Evolutionary conservation across 2,329 filamentous ascomycete species (phyloP), one percentile per base, ranked within the genome.

Genomic region (Colletotrichum tofieldiae): DNA sequence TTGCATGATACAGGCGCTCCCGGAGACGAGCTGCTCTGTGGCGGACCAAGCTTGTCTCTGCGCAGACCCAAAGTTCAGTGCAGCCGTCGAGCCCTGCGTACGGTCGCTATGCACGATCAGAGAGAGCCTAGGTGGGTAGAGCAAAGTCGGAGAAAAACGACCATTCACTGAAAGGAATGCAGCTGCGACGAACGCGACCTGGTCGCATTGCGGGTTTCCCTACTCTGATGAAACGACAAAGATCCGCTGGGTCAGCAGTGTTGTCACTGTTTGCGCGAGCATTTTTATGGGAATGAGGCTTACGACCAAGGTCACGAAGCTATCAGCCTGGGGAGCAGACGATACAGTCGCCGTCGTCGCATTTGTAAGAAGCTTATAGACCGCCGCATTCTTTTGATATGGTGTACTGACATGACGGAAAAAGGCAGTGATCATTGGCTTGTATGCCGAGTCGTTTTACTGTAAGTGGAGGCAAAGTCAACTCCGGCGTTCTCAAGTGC

Each of bases 1-100:
- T 14, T 72, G 69, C 45, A 68, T 54, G 58, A 37, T 69, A 1
- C 12, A 64, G 20, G 23, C 65, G 14, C 52, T 69, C 2, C 59
- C 69, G 1, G 5, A 45, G 12, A 32, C 73, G 18, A 63, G 65
- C 4, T 83, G 81, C 56, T 45, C 75, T 0, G 29, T 69, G 4
- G 69, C 75, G 0, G 73, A 83, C 49, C 56, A 70, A 39, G 74
- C 76, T 0, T 84, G 82, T 43, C 75, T 80, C n/a, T 84, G 82
- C 67, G 75, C 74, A 8, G 77, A 82, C 37, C 23, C 71, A 4
- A 54, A 62, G 0, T 67, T 83, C 2, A 75, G 76, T n/a, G 26
- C 73, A 6, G 58, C 75, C 3, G 74, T 80, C 23, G 73, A 77
- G 2, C 60, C 45, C 2, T 83, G 82, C 59, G 73, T 81, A 11